Conservation (phyloP, 2,329 filamentous ascomycete species). For the Fusarium humuli region DNA sequence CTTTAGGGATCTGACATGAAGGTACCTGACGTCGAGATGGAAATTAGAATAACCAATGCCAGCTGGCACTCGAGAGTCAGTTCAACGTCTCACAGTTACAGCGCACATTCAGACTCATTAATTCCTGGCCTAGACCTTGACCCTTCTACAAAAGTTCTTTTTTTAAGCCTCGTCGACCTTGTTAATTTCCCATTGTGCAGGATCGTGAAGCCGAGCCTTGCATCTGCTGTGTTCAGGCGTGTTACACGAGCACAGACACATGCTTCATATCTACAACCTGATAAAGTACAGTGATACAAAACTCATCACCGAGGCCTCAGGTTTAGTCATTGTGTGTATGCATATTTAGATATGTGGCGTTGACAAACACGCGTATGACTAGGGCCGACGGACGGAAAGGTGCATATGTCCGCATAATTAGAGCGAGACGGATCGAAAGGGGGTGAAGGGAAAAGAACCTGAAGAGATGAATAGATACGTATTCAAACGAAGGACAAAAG, state of each 20-base stretch:
- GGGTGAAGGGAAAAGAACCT: too few species aligned
- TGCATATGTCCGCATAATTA: constrained; percentile 14
- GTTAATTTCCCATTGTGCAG: neutral
- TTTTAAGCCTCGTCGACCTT: neutral
- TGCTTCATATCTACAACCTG: constrained; percentile 24
- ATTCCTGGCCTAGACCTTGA: neutral
- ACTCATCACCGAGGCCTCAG: neutral
- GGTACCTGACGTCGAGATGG: neutral
- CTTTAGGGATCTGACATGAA: neutral
- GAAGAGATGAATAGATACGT: too few species aligned
- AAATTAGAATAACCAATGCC: neutral
- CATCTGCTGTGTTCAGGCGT: neutral
- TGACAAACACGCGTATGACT: constrained; percentile 17
- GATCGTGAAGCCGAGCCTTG: constrained; percentile 10
- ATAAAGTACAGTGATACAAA: constrained; percentile 5
- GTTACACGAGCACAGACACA: constrained; percentile 29
- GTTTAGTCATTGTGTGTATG: neutral
- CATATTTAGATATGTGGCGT: constrained; percentile 14
- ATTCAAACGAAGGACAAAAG: neutral
- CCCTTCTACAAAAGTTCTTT: constrained; percentile 10
- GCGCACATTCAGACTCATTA: neutral
- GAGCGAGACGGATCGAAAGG: neutral
- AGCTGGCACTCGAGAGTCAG: constrained; percentile 2
- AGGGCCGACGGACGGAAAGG: constrained; percentile 7
- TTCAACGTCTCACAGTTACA: constrained; percentile 33